Base-by-base conservation (phyloP, 2,329 filamentous ascomycete genomes). In the Colletotrichum musae region DNA sequence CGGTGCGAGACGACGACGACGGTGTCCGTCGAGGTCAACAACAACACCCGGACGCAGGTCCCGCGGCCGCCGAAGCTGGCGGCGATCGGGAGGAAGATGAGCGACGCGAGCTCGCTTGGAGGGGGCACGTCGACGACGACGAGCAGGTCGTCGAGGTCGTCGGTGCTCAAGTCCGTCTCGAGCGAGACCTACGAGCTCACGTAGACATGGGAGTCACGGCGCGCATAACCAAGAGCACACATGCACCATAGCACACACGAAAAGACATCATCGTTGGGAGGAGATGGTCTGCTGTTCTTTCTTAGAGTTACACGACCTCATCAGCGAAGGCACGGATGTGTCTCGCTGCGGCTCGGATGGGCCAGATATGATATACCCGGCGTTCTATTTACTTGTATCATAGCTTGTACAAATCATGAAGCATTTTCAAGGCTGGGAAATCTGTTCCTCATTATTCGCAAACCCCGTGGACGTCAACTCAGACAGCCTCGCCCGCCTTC, bases 1-100 rank as follows among this genome's bases (percentile, higher is more conserved):
- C 82, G 84, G 70, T 81, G 83, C 74, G 81, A 85, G 68, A 82
- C 80, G 1, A 79, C 82, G 2, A 84, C 82, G 10, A 81, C 75
- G 2, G 81, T 85, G 0, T 79, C 80, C 4, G 80, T 84, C 0
- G 83, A 85, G 72, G 73, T 68, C 56, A 57, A 57, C 21, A 57
- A 57, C 21, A 36, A 61, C 26, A 18, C 56, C 2, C n/a, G 28
- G 2, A 15, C 56, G 18, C 24, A 21, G 10, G 24, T 58, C 3
- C 18, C 32, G 5, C 57, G 66, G 24, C 56, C 32, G 32, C 32
- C 62, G 2, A 39, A 61, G 2, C 16, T 61, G 16, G 62, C 62
- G 16, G 57, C 56, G 9, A 18, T 48, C 2, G 60, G 48, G 6
- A 60, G 66, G 52, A 69, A 61, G 28, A 15, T 43, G 56, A 69